phyloP scores from a whole-genome alignment of 2,329 filamentous ascomycete genomes.

The Reticulascus tulasneorum region DNA sequence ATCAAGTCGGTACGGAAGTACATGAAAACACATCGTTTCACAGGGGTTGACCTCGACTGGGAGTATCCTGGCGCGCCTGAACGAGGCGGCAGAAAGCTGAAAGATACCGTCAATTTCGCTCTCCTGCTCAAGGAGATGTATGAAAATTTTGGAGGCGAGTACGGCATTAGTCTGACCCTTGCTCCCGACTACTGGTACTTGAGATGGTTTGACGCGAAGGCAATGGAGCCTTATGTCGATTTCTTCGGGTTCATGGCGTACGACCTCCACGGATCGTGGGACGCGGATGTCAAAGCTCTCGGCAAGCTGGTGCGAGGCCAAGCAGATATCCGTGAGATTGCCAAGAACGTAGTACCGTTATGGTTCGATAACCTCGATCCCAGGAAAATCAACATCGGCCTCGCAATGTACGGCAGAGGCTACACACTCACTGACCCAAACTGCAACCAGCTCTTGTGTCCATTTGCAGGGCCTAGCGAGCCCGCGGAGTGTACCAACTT shows the following conservation, averaged over 20 bases:
- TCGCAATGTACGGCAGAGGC: slow-evolving; percentile 43
- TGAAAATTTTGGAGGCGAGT: slow-evolving; percentile 22
- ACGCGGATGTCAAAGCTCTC: slow-evolving; percentile 24
- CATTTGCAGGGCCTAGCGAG: slow-evolving; percentile 11
- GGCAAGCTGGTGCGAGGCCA: slow-evolving; percentile 31
- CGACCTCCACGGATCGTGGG: slow-evolving; percentile 40
- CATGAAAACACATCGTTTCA: slow-evolving; percentile 31
- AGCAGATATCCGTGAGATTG: slow-evolving; percentile 38
- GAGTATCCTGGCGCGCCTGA: slow-evolving; percentile 34
- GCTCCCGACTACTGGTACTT: slow-evolving; percentile 33
- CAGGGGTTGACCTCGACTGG: slow-evolving; percentile 44
- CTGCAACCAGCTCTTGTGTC: slow-evolving; percentile 24
- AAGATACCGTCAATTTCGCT: slow-evolving; percentile 33
- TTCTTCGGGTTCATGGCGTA: slow-evolving; percentile 35
- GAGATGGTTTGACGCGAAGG: slow-evolving; percentile 28
- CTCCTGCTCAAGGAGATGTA: slow-evolving; percentile 30
- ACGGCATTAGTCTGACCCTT: slow-evolving; percentile 36
- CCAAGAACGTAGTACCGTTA: slow-evolving; percentile 27
- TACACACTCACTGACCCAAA: slow-evolving; percentile 28
- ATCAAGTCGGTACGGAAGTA: slow-evolving; percentile 28
- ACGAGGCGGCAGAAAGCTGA: slow-evolving; percentile 26
- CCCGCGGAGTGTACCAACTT: too few relatives aligned
- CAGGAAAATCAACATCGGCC: slow-evolving; percentile 39
- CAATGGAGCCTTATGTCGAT: slow-evolving; percentile 33
- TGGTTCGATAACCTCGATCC: slow-evolving; percentile 37